A percentile compares a stretch with the other conserved stretches of the same genome.
Evolutionary conservation across 805 yeast genomes (phyloP).

Genomic region (Schwanniomyces vanrijiae): DNA sequence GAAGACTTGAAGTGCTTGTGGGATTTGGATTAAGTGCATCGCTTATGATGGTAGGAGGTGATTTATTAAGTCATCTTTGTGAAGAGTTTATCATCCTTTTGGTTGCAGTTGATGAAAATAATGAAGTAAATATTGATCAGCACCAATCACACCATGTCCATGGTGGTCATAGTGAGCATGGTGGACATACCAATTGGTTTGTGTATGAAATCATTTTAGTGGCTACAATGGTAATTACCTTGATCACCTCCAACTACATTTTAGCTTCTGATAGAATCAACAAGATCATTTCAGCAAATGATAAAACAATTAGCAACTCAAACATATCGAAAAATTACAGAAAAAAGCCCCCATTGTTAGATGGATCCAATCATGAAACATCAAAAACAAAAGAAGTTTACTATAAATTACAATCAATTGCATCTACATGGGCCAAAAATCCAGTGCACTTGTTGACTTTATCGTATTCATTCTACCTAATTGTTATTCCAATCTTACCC

Average conservation of each 20-base stretch:
- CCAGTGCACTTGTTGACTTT: conserved; percentile 51
- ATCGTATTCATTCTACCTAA: conserved; percentile 38
- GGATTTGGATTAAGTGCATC: conserved; percentile 87
- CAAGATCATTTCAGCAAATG: conserved; percentile 28
- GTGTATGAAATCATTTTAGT: conserved; percentile 27
- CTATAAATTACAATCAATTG: conserved; percentile 9
- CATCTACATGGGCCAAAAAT: conserved; percentile 24
- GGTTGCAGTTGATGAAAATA: conserved; percentile 29
- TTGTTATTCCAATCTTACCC: conserved; percentile 42
- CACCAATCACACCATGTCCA: conserved; percentile 44
- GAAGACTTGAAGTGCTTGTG: conserved; percentile 83
- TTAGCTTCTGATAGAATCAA: conserved; percentile 33
- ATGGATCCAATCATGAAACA: neutral
- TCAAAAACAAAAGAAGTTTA: neutral
- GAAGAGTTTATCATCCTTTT: conserved; percentile 64
- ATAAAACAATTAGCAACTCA: conserved; percentile 13
- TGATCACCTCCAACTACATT: conserved; percentile 35
- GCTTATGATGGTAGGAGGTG: conserved; percentile 87
- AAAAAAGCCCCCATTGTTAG: conserved; percentile 8
- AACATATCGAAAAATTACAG: conserved; percentile 1
- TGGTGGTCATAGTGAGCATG: conserved; percentile 33
- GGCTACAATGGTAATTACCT: conserved; percentile 22
- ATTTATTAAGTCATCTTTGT: conserved; percentile 79
- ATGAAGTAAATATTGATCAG: conserved; percentile 16
- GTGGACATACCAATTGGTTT: conserved; percentile 25